Conservation (phyloP, 139 green algal genomes). For the Chlamydomonas incerta region DNA sequence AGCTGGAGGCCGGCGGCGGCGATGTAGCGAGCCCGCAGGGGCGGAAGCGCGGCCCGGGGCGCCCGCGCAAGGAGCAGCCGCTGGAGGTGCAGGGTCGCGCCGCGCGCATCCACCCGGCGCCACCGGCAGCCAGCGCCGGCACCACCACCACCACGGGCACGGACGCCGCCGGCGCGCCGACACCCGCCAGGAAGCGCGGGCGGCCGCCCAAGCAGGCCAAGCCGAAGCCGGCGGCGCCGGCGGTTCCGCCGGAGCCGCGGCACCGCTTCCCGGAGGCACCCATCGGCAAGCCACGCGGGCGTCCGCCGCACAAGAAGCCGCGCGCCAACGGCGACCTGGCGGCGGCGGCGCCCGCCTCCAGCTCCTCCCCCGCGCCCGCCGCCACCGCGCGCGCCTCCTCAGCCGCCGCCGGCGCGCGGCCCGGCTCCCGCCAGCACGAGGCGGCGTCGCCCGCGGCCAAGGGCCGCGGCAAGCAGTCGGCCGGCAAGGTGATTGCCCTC, state of each 20-base stretch:
- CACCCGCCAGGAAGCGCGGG: neutral
- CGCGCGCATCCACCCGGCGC: neutral
- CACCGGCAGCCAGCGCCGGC: neutral
- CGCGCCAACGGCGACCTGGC: no score
- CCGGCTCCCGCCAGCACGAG: no score
- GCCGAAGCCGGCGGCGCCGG: neutral
- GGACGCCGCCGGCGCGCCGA: no score
- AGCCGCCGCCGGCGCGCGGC: no score
- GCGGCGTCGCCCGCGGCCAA: neutral
- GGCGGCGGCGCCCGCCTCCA: no score
- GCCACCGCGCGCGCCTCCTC: no score
- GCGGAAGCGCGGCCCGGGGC: neutral
- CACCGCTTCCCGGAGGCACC: neutral
- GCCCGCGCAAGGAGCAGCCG: neutral
- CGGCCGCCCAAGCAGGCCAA: neutral
- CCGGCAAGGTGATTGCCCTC: no score
- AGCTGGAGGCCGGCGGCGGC: neutral
- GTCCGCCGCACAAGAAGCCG: no score
- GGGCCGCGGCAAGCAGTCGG: no score
- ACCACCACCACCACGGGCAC: no score
- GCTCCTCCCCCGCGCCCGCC: no score
- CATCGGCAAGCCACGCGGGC: neutral
- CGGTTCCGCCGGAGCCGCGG: neutral
- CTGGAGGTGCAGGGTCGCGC: neutral
- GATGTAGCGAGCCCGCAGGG: neutral